Conservation (phyloP, 805 yeast genomes). For the Metschnikowia peoriensis region DNA sequence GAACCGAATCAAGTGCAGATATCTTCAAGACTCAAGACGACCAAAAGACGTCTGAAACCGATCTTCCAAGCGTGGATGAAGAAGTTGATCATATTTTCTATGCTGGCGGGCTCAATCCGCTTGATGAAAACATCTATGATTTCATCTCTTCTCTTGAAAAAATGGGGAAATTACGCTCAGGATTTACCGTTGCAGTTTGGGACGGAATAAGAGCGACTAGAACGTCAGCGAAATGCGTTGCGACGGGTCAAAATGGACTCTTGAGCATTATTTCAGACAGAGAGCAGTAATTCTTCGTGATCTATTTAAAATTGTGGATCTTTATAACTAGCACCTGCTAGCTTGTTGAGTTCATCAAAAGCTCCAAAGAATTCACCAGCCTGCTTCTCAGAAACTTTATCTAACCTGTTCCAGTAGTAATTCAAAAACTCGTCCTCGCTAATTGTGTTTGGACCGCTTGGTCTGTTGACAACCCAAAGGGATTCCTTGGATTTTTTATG, state of each 20-base stretch:
- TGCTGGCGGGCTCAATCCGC: slow-evolving; percentile 65
- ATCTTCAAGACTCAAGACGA: slow-evolving; percentile 1
- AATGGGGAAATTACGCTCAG: slow-evolving; percentile 40
- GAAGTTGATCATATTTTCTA: slow-evolving; percentile 32
- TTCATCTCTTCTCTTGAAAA: slow-evolving; percentile 44
- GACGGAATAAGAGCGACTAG: slow-evolving; percentile 44
- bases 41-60: slow-evolving; percentile 2
- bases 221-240: slow-evolving; percentile 61
- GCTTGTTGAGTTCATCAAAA: slow-evolving; percentile 52
- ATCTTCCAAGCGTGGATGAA: slow-evolving; percentile 8
- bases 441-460: slow-evolving; percentile 31
- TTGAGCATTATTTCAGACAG: slow-evolving; percentile 46
- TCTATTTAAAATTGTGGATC: slow-evolving; percentile 34
- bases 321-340: slow-evolving; percentile 53
- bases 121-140: slow-evolving; percentile 67
- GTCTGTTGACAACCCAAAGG: slow-evolving; percentile 66
- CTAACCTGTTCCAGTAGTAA: slow-evolving; percentile 51
- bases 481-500: slow-evolving; percentile 82
- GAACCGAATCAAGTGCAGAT: slow-evolving; percentile 15
- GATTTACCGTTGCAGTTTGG: slow-evolving; percentile 55
- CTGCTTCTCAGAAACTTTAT: slow-evolving; percentile 47
- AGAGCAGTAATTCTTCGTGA: background rate
- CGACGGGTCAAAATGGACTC: slow-evolving; percentile 69
- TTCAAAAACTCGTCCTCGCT: slow-evolving; percentile 38
- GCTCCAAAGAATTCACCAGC: slow-evolving; percentile 39